These are phyloP conservation scores for Macrolepiota albuminosa DNA, from an alignment of 768 basidiomycete genomes.

Conservation along the genomic window DNA sequence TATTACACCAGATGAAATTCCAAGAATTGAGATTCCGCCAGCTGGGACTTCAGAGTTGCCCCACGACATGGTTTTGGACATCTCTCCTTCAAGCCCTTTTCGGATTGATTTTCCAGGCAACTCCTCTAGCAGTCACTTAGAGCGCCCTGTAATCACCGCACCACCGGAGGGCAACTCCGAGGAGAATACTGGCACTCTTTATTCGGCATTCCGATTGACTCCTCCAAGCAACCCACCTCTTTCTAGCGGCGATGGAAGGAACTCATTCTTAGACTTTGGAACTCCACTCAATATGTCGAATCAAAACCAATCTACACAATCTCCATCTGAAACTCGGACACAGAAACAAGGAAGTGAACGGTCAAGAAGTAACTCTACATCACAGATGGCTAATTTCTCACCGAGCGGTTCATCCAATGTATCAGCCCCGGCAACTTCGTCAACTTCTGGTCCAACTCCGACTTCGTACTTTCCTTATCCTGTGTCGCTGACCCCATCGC, in stretches of 20 bases:
- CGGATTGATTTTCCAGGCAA: conserved; percentile 6
- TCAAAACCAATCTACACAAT: conserved; percentile 13
- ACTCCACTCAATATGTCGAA: conserved; percentile 26
- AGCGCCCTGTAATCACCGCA: neutral
- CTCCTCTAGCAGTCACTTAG: conserved; percentile 11
- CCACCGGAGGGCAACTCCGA: conserved; percentile 12
- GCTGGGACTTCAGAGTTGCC: conserved; percentile 4
- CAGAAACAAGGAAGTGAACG: conserved; percentile 7
- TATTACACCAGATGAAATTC: conserved; percentile 5
- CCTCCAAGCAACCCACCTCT: conserved; percentile 19
- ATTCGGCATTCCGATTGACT: conserved; percentile 22
- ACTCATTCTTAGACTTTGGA: conserved; percentile 37
- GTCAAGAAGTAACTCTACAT: conserved; percentile 32
- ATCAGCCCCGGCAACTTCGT: conserved; percentile 11
- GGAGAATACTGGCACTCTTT: conserved; percentile 12
- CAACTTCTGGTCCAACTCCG: conserved; percentile 15
- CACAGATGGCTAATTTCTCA: conserved; percentile 9
- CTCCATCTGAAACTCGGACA: conserved; percentile 8
- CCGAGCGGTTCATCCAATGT: conserved; percentile 7
- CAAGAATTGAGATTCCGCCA: conserved; percentile 4
- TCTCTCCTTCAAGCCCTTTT: conserved; percentile 11
- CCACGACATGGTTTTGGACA: neutral
- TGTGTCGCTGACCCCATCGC: conserved; percentile 39
- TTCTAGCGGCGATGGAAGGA: conserved; percentile 6
- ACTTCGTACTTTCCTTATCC: conserved; percentile 39